phyloP scores from a whole-genome alignment of 2,329 filamentous ascomycete species.

The Penicillium sp. region DNA sequence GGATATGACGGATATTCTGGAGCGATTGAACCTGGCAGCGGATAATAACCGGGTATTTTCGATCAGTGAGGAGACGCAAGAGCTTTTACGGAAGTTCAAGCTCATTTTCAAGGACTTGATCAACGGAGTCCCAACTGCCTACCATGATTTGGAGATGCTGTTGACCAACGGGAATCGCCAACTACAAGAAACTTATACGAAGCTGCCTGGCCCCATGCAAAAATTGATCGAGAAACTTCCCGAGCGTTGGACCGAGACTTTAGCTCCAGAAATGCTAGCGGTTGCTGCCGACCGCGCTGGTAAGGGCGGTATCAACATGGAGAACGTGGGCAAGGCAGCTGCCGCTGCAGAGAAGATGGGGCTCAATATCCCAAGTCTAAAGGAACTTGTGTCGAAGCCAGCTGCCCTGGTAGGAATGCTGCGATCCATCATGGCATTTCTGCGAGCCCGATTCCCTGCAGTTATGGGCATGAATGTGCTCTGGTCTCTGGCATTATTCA shows the following conservation, averaged over 20 bases:
- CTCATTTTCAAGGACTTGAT: slow-evolving; percentile 87
- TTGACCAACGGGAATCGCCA: slow-evolving; percentile 63
- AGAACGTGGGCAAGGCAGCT: slow-evolving; percentile 51
- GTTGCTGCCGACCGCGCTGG: slow-evolving; percentile 67
- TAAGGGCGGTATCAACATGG: slow-evolving; percentile 58
- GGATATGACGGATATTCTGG: slow-evolving; percentile 76
- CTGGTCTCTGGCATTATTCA: slow-evolving; percentile 82
- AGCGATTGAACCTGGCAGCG: slow-evolving; percentile 77
- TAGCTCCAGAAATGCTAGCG: slow-evolving; percentile 80
- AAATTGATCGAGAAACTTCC: slow-evolving; percentile 84
- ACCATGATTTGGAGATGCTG: slow-evolving; percentile 76
- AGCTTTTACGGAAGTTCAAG: slow-evolving; percentile 79
- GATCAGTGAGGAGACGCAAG: slow-evolving; percentile 78
- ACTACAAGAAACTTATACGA: slow-evolving; percentile 61
- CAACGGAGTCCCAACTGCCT: slow-evolving; percentile 90
- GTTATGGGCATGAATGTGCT: slow-evolving; percentile 89
- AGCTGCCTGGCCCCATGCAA: slow-evolving; percentile 75
- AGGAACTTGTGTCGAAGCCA: slow-evolving; percentile 78
- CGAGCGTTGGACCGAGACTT: slow-evolving; percentile 69
- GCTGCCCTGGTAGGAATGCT: slow-evolving; percentile 82
- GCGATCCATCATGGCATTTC: slow-evolving; percentile 82
- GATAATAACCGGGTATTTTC: slow-evolving; percentile 83
- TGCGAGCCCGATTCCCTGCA: slow-evolving; percentile 85
- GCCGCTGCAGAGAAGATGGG: slow-evolving; percentile 64
- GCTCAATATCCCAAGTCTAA: slow-evolving; percentile 67